A percentile compares a stretch with the other conserved stretches of the same genome.
phyloP scores from a whole-genome alignment of 2,329 filamentous ascomycete species.

The Botryosphaeria agaves region DNA sequence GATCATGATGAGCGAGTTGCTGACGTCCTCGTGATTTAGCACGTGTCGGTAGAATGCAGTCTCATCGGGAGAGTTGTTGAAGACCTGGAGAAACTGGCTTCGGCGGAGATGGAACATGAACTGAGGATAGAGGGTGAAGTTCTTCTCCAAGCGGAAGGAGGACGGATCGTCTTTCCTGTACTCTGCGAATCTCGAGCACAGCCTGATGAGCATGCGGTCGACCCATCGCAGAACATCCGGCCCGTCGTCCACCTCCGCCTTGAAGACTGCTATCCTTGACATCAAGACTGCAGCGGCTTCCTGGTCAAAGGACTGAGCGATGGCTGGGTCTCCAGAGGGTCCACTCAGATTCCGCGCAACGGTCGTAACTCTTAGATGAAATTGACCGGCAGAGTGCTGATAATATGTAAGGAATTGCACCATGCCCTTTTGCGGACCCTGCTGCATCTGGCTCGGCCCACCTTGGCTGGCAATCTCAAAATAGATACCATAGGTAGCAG shows the following conservation, averaged over 20 bases:
- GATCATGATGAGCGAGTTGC: constrained; percentile 96
- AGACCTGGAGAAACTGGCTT: constrained; percentile 95
- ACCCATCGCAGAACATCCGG: constrained; percentile 98
- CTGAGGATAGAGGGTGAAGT: constrained; percentile 95
- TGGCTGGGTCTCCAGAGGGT: constrained; percentile 81
- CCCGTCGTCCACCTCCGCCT: constrained; percentile 94
- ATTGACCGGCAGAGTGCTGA: constrained; percentile 91
- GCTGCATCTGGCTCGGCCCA: constrained; percentile 68
- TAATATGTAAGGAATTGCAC: constrained; percentile 99
- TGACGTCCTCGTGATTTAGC: constrained; percentile 90
- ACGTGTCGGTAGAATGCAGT: constrained; percentile 98
- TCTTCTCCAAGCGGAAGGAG: constrained; percentile 93
- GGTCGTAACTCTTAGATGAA: constrained; percentile 89
- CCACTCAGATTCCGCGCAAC: constrained; percentile 82
- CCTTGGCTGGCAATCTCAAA: constrained; percentile 95
- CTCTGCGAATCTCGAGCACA: constrained; percentile 93
- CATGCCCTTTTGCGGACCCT: constrained; percentile 79
- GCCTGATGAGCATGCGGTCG: constrained; percentile 90
- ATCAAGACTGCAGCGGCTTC: constrained; percentile 95
- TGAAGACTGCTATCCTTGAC: constrained; percentile 98
- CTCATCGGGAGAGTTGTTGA: constrained; percentile 98
- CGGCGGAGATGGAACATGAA: constrained; percentile 99
- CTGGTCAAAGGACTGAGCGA: constrained; percentile 95
- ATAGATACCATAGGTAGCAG: constrained; percentile 86
- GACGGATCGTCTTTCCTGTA: constrained; percentile 97